Evolutionary conservation across 1,139 yeast genomes (phyloP), one percentile per base, ranked within the genome.

Genomic region (Geotrichum bryndzae): DNA sequence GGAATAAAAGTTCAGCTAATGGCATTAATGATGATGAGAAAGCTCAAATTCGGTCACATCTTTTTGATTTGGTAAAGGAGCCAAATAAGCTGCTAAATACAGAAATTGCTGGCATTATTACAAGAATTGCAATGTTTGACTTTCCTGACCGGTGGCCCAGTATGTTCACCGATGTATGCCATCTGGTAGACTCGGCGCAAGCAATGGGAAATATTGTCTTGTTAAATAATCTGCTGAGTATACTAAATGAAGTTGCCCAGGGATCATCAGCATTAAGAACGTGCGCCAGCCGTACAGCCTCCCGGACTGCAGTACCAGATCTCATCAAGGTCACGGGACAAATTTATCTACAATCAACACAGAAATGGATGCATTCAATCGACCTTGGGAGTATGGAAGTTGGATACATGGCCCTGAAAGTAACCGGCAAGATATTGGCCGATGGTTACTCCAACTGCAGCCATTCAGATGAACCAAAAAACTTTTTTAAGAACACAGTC

Each of bases 101-200:
- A 33, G 98, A 94, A 75, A 88, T 88, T 72, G 96, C 98, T 0
- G 87, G 89, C 66, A 86, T 95, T 0, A 78, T 88, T 4, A 86
- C 96, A 1, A 80, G 86, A 65, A 87, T 94, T 52, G 88, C 89
- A 33, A 77, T 97, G 59, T 80, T 85, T 61, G 99, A 94, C 69
- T 94, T 88, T 72, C 98, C 98, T 0, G 73, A 77, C 8, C 92
- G 87, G 56, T 94, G 98, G 98, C 91, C 95, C 0, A 75, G 80
- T 1, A 72, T 91, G 35, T 87, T 92, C 69, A 91, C 87, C 63
- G 85, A 85, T n/a, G 68, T 91, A 1, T 82, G 82, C 23, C 70
- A 71, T 2, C 76, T 85, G 38, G 76, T 89, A 56, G 78, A 77
- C 51, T 71, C 76, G 22, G 78, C 80, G 1, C 68, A 72, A 22